phyloP scores from a whole-genome alignment of 805 yeast species.

The Yamadazyma tumulicola region DNA sequence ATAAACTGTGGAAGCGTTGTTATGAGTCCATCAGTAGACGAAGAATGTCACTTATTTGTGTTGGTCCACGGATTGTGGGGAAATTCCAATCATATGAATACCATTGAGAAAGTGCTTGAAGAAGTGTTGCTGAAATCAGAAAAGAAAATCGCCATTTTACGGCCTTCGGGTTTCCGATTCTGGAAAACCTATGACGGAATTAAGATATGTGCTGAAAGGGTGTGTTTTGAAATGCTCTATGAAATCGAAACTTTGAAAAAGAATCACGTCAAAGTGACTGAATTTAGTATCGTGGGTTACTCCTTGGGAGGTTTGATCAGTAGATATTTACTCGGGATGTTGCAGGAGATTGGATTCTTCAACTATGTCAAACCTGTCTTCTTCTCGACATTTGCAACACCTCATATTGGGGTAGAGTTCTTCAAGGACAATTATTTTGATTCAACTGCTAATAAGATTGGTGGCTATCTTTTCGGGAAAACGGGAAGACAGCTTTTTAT shows the following conservation, averaged over 20 bases:
- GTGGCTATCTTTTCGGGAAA: slow-evolving; percentile 33
- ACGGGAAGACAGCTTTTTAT: slow-evolving; percentile 35
- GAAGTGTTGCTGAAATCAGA: slow-evolving; percentile 19
- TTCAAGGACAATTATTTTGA: slow-evolving; percentile 32
- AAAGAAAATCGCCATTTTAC: slow-evolving; percentile 30
- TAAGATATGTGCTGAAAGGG: slow-evolving; percentile 30
- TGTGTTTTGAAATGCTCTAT: slow-evolving; percentile 34
- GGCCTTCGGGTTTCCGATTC: slow-evolving; percentile 39
- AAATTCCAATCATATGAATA: slow-evolving; percentile 37
- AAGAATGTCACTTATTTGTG: slow-evolving; percentile 34
- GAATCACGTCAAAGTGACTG: slow-evolving; percentile 41
- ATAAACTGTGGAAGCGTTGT: no score
- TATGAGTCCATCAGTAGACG: no score
- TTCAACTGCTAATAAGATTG: slow-evolving; percentile 27
- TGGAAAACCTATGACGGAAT: slow-evolving; percentile 46
- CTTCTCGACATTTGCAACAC: slow-evolving; percentile 42
- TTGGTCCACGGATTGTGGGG: slow-evolving; percentile 45
- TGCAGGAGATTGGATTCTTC: slow-evolving; percentile 33
- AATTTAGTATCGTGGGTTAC: slow-evolving; percentile 79
- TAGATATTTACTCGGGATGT: slow-evolving; percentile 70
- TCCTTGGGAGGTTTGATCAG: slow-evolving; percentile 86
- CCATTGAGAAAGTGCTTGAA: slow-evolving; percentile 30
- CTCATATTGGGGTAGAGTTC: slow-evolving; percentile 41
- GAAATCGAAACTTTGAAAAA: slow-evolving; percentile 38
- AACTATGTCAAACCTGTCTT: slow-evolving; percentile 34